These are phyloP conservation scores for Neurospora sp. DNA, from an alignment of 495 filamentous ascomycete species.

Conservation along the genomic window DNA sequence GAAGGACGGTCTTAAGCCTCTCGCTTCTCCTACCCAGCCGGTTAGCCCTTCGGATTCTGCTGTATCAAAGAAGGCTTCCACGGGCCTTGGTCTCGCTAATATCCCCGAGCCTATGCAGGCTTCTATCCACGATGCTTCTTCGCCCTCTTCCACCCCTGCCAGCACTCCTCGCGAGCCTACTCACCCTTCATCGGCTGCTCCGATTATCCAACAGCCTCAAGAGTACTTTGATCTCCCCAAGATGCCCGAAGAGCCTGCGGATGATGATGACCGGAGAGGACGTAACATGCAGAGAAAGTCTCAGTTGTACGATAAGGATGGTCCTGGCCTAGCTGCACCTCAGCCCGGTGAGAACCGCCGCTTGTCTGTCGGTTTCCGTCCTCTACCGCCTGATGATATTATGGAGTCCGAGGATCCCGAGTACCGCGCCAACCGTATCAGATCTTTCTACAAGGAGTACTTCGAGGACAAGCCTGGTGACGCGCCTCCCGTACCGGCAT, in stretches of 20 bases:
- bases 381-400: constrained; percentile 69
- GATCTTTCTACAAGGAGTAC: constrained; percentile 99
- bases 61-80: constrained; percentile 5
- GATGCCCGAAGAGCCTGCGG: constrained; percentile 3
- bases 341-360: constrained; percentile 54
- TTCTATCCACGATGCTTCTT: constrained; percentile 11
- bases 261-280: constrained; percentile 18
- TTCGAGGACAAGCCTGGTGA: constrained; percentile 65
- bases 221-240: constrained; percentile 18
- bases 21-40: constrained; percentile 11
- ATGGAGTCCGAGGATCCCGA: constrained; percentile 75
- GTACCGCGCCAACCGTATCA: constrained; percentile 87
- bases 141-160: constrained; percentile 5
- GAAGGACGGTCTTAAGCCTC: constrained; percentile 11
- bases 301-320: constrained; percentile 23
- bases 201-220: constrained; percentile 18
- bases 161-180: constrained; percentile 5
- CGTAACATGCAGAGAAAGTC: constrained; percentile 26
- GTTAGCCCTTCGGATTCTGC: constrained; percentile 17
- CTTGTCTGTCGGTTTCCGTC: constrained; percentile 83
- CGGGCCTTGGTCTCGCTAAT: constrained; percentile 14
- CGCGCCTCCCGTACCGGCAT: constrained; percentile 42
- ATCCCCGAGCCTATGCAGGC: constrained; percentile 10
- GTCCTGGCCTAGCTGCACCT: constrained; percentile 39
- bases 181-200: constrained; percentile 1